Percentiles rank a stretch among this genome's conserved stretches.
These are phyloP conservation scores for Heliocybe sulcata DNA, from an alignment of 1,284 basidiomycete genomes.

Conservation along the genomic window DNA sequence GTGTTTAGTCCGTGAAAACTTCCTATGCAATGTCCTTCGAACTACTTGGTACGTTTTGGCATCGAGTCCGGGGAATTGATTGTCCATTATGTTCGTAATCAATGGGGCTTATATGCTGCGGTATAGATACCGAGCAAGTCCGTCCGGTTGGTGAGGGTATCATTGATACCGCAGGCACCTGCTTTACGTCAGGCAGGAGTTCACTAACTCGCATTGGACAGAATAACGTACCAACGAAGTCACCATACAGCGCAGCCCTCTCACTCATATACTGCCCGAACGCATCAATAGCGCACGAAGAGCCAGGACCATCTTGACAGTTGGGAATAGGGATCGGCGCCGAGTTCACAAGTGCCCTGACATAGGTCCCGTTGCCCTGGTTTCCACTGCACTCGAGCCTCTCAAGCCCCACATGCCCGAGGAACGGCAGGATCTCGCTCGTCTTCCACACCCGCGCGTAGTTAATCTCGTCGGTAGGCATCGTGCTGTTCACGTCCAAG, in stretches of 20 bases:
- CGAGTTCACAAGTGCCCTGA: conserved; percentile 5
- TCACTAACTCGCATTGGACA: background rate
- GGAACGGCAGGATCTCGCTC: conserved; percentile 14
- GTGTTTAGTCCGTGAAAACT: too few relatives aligned
- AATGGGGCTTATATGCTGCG: too few relatives aligned
- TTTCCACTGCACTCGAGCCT: conserved; percentile 11
- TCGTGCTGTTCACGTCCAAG: conserved; percentile 13
- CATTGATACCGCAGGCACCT: conserved; percentile 13
- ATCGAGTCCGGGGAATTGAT: too few relatives aligned
- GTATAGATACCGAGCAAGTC: conserved; percentile 12
- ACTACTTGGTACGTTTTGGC: too few relatives aligned
- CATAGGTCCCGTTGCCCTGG: background rate
- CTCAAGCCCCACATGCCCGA: conserved; percentile 17
- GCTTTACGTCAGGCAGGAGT: background rate
- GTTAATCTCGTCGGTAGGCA: conserved; percentile 16
- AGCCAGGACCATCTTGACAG: conserved; percentile 14
- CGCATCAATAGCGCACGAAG: conserved; percentile 10
- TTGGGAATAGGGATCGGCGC: conserved; percentile 7
- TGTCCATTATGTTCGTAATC: too few relatives aligned
- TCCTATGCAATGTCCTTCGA: too few relatives aligned
- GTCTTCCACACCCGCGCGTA: conserved; percentile 14
- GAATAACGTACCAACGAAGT: conserved; percentile 7
- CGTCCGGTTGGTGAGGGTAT: conserved; percentile 12
- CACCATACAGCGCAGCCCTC: conserved; percentile 8
- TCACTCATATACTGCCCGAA: conserved; percentile 5